Percentiles rank a stretch among this genome's conserved stretches.
Conservation (phyloP, 805 yeast genomes). For the Metschnikowia noctiluminum region DNA sequence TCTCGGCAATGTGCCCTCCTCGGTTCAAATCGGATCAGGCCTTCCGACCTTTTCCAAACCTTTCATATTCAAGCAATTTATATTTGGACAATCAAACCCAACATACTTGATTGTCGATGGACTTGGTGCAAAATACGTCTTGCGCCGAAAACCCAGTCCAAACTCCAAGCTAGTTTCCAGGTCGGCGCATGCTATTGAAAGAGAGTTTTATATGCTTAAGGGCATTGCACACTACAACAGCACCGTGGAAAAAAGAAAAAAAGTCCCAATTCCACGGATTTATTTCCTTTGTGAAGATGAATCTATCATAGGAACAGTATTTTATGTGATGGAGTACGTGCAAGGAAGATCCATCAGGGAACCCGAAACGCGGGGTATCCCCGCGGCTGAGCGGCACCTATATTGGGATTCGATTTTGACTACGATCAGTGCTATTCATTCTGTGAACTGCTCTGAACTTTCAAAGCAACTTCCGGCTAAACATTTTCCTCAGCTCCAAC, state of each 20-base stretch:
- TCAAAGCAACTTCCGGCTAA: conserved; percentile 40
- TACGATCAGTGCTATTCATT: conserved; percentile 48
- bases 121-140: conserved; percentile 40
- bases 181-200: conserved; percentile 60
- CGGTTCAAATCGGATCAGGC: conserved; percentile 24
- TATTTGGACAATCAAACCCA: conserved; percentile 64
- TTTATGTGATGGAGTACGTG: conserved; percentile 59
- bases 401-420: conserved; percentile 50
- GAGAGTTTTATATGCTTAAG: conserved; percentile 53
- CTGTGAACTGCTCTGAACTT: conserved; percentile 43
- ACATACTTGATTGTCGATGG: conserved; percentile 50
- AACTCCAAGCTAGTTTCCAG: conserved; percentile 48
- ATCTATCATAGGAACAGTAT: conserved; percentile 49
- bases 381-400: conserved; percentile 20
- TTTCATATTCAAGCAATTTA: conserved; percentile 46
- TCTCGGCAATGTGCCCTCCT: conserved; percentile 16
- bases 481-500: conserved; percentile 44
- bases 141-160: conserved; percentile 55
- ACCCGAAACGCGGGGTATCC: conserved; percentile 43
- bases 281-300: conserved; percentile 56
- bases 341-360: conserved; percentile 55
- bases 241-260: conserved; percentile 8
- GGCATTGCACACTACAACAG: conserved; percentile 32
- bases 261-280: conserved; percentile 55
- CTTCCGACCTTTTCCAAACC: conserved; percentile 17